Evolutionary conservation across 1,139 yeast species (phyloP).

Genomic region (Yamadazyma trypodendri): DNA sequence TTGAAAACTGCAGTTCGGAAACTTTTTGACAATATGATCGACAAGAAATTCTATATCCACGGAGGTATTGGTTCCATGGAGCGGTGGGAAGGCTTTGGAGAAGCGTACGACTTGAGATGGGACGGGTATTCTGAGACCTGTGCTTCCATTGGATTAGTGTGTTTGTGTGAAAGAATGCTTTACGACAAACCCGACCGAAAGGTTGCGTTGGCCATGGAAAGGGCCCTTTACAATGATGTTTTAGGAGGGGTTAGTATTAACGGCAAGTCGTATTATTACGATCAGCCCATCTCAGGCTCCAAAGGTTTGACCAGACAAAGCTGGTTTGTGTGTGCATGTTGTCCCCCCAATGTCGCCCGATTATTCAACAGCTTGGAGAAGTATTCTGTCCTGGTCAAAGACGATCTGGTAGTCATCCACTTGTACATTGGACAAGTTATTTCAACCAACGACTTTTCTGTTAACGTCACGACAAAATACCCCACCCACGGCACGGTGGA

Average conservation of each 20-base stretch:
- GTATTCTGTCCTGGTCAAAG: constrained; percentile 10
- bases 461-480: constrained; percentile 12
- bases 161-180: constrained; percentile 16
- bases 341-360: constrained; percentile 23
- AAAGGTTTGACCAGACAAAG: constrained; percentile 15
- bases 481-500: constrained; percentile 13
- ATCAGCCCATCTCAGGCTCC: constrained; percentile 17
- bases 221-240: constrained; percentile 18
- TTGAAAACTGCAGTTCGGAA: constrained; percentile 14
- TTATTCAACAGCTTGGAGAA: constrained; percentile 18
- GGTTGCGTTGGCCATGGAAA: constrained; percentile 17
- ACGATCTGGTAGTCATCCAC: constrained; percentile 12
- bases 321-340: constrained; percentile 23
- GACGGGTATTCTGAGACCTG: constrained; percentile 23
- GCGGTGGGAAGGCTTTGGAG: constrained; percentile 24
- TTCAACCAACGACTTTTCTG: constrained; percentile 4
- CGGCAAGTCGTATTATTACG: constrained; percentile 18
- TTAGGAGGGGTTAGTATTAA: constrained; percentile 19
- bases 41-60: constrained; percentile 19
- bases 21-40: constrained; percentile 21
- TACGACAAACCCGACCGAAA: constrained; percentile 11
- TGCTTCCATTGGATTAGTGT: constrained; percentile 20
- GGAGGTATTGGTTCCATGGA: constrained; percentile 23
- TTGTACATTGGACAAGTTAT: constrained; percentile 16
- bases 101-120: constrained; percentile 19